Percentiles rank a stretch among this genome's conserved stretches.
Conservation (phyloP, 2,329 filamentous ascomycete species). For the Cordyceps fumosorosea region DNA sequence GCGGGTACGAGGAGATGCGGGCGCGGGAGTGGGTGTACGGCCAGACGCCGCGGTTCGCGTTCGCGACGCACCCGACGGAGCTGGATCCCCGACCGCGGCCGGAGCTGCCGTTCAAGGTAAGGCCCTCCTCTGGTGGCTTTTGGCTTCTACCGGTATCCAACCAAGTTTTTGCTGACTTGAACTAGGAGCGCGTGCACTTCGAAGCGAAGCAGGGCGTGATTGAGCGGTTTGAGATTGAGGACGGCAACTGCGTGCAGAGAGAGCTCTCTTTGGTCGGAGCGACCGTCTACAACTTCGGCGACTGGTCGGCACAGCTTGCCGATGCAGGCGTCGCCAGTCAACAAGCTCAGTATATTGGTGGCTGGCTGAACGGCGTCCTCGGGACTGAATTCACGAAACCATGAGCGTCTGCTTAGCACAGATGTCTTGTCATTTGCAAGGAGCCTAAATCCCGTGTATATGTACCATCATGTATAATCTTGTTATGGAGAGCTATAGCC, state of each 20-base stretch:
- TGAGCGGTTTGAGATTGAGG: conserved; percentile 5
- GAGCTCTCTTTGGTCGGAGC: neutral
- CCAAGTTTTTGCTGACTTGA: neutral
- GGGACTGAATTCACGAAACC: conserved; percentile 8
- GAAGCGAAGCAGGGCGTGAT: conserved; percentile 12
- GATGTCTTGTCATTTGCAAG: neutral
- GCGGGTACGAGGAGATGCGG: conserved; percentile 33
- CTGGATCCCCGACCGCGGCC: conserved; percentile 52
- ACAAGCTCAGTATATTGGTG: neutral
- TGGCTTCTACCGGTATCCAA: no score
- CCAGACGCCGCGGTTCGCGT: conserved; percentile 79
- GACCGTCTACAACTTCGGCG: conserved; percentile 7
- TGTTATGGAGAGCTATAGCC: neutral
- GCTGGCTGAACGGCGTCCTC: conserved; percentile 10
- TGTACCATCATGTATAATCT: neutral
- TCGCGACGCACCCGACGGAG: conserved; percentile 55
- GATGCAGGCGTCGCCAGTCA: neutral
- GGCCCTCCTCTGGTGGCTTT: no score
- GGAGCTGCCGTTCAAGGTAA: conserved; percentile 38
- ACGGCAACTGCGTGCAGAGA: neutral
- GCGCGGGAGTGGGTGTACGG: conserved; percentile 70
- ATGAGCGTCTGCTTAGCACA: neutral
- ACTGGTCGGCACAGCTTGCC: conserved; percentile 9
- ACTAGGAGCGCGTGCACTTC: conserved; percentile 12
- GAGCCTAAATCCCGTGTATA: neutral